These are phyloP conservation scores for Sarocladiaceae sp. DNA, from an alignment of 2,329 filamentous ascomycete genomes.

Conservation along the genomic window DNA sequence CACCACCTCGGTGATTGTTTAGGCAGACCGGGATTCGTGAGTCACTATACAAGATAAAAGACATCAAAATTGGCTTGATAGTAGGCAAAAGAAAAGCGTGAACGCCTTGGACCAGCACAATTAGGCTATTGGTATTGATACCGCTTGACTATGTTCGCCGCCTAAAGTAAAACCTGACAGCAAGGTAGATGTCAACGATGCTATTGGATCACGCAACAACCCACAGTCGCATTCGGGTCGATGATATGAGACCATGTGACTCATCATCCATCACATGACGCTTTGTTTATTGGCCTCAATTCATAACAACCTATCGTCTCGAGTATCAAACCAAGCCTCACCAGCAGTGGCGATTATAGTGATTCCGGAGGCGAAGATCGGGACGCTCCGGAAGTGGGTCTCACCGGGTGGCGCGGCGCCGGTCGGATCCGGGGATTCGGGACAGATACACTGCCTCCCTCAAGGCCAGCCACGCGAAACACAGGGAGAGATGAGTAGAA, in stretches of 20 bases:
- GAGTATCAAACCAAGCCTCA: not conserved
- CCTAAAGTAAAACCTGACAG: too few species aligned
- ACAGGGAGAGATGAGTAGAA: not conserved
- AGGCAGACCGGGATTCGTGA: too few species aligned
- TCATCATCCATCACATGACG: slow-evolving; percentile 3
- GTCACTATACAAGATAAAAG: too few species aligned
- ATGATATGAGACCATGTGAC: not conserved
- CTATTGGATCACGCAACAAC: too few species aligned
- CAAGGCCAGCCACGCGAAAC: not conserved
- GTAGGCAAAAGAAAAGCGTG: too few species aligned
- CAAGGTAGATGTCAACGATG: too few species aligned
- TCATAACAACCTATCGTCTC: not conserved
- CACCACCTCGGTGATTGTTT: too few species aligned
- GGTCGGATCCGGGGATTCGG: not conserved
- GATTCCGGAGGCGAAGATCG: slow-evolving; percentile 4
- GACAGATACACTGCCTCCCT: not conserved
- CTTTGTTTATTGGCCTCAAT: too few species aligned
- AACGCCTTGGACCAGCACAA: too few species aligned
- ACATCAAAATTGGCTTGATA: too few species aligned
- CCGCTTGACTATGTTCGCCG: too few species aligned
- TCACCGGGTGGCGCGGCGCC: slow-evolving; percentile 1
- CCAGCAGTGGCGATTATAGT: not conserved
- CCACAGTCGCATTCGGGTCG: not conserved
- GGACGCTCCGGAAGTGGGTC: slow-evolving; percentile 8
- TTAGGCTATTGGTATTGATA: too few species aligned